Base-by-base conservation (phyloP, 176 grass and related monocot species). In the Guadua angustifolia region DNA sequence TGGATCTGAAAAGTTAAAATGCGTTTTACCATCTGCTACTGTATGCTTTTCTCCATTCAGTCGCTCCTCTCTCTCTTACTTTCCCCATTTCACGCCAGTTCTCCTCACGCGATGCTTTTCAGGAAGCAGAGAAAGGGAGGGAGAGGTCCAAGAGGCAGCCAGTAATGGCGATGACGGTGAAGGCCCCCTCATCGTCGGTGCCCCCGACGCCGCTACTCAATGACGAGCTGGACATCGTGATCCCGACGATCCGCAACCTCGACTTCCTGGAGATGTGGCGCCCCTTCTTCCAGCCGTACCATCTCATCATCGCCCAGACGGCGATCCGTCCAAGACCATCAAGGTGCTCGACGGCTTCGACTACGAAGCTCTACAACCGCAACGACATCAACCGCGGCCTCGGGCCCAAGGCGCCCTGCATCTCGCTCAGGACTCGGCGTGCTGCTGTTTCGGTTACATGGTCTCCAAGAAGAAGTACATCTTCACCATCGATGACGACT, bases 381-480 rank as follows among this genome's bases (percentile, higher is more conserved):
- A 97, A 97, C 82, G 95, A 97, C 92, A 97, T 94, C 95, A 94
- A 94, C 82, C 90, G 95, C 70, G 94, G 94, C 82, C 92, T 97
- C 75, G 95, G 95, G 29, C 92, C 92, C 64, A 97, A 92, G 90
- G 90, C 95, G 0, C 83, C 90, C 38, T 94, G 92, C 84, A 94
- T 97, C 92, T 94, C 92, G 84, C 94, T 97, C 95, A 94, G 88
- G 95, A 97, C 82, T 97, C 95, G 1, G 88, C 95, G 0, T 97
- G 95, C 88, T 90, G 94, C 84, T 97, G 91, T 91, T 97, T 97
- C 82, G 94, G 94, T 40, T 97, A 93, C 94, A 93, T 97, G 89
- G 87, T 97, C n/a, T n/a, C n/a, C n/a, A n/a, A n/a, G n/a, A n/a
- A n/a, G n/a, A n/a, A n/a, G n/a, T n/a, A n/a, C n/a, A n/a, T n/a